Evolutionary conservation across 2,329 filamentous ascomycete species (phyloP).

Genomic region (Colletotrichum musicola): DNA sequence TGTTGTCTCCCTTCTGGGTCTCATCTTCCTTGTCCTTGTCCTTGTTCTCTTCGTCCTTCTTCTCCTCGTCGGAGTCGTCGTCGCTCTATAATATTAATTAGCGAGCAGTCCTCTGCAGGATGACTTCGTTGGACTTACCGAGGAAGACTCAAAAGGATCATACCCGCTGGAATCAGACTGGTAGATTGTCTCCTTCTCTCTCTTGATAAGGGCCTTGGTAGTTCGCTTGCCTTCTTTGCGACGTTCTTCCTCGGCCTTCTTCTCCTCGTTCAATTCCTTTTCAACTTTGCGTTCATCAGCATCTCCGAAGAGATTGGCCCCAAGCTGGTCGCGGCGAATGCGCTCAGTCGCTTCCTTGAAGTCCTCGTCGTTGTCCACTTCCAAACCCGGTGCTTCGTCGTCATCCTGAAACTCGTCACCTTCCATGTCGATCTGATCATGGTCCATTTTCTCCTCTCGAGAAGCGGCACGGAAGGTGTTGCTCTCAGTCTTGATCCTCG

Average conservation of each 20-base stretch:
- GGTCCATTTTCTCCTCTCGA: conserved; percentile 75
- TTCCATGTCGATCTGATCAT: conserved; percentile 76
- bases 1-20: conserved; percentile 70
- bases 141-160: conserved; percentile 53
- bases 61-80: conserved; percentile 55
- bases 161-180: conserved; percentile 73
- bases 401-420: conserved; percentile 88
- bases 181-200: conserved; percentile 89
- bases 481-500: conserved; percentile 77
- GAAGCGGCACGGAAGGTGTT: conserved; percentile 71
- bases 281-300: conserved; percentile 79
- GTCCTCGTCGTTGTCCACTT: conserved; percentile 85
- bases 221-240: conserved; percentile 81
- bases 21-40: conserved; percentile 70
- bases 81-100: conserved; percentile 57
- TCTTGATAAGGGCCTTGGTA: conserved; percentile 84
- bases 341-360: conserved; percentile 77
- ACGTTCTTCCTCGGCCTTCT: conserved; percentile 75
- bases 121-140: conserved; percentile 44
- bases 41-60: conserved; percentile 64
- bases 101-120: conserved; percentile 39
- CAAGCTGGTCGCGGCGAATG: conserved; percentile 85
- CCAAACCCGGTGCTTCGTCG: conserved; percentile 82
- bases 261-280: conserved; percentile 77
- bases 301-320: conserved; percentile 84